Evolutionary conservation across 2,329 filamentous ascomycete genomes (phyloP), one percentile per base, ranked within the genome.

Genomic region (Lecanicillium sp.): DNA sequence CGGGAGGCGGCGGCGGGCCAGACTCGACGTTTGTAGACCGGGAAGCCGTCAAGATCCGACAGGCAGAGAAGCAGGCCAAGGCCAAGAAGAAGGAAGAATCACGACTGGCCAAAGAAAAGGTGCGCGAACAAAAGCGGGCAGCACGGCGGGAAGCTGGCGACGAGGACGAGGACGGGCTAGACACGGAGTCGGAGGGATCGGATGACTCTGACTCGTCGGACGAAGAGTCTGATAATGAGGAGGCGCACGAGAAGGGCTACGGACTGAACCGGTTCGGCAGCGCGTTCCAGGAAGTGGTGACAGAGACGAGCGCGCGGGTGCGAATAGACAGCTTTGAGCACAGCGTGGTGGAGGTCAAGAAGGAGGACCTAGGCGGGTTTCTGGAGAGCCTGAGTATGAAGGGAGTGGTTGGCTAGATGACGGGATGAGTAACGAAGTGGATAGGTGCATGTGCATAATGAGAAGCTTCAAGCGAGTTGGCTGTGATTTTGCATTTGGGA

Each of bases 301-400:
- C 83, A 37, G 87, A 96, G 68, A 97, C 90, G 13, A 92, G 82
- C 43, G 87, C 90, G 1, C 68, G 89, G 13, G 88, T 97, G 15
- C 72, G 88, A 44, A 94, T 96, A 56, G 92, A 98, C 62, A 94
- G 86, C 59, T 98, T 98, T 54, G 92, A 98, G 62, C 87, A 95
- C 59, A 94, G 87, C 54, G 92, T 97, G 7, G 89, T 97, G 33
- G 92, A 98, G 59, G 90, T 98, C n/a, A 82, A 82, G 63, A 96
- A 95, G 67, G 92, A 97, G 57, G 92, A 97, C 61, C 65, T 98
- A 19, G 79, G 80, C 13, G 87, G 83, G 0, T 98, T 98, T 59
- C 68, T 98, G 48, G 92, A 98, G 66, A 82, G 83, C 40, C 61
- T 98, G 56, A 96, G 89, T 62, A 82, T 88, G 74, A 94, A 94